Evolutionary conservation across 179 eudicot genomes (phyloP).

Genomic region (Vitellaria paradoxa): DNA sequence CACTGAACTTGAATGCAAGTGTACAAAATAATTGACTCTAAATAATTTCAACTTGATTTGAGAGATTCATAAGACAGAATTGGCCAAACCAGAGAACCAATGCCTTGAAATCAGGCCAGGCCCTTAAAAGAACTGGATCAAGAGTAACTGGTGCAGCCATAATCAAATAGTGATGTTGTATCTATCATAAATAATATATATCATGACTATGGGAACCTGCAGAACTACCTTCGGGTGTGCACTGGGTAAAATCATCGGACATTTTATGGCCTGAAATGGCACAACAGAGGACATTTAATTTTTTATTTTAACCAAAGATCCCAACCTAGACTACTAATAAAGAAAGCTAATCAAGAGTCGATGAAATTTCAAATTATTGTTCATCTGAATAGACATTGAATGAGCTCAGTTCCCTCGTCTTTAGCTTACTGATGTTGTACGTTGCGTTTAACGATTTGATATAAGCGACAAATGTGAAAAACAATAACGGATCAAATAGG

Average conservation of each 20-base stretch:
- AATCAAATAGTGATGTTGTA: background rate
- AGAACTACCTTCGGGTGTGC: background rate
- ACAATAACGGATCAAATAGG: background rate
- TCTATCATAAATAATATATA: too few relatives aligned
- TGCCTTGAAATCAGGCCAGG: too few relatives aligned
- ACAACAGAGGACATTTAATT: background rate
- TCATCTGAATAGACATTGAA: background rate
- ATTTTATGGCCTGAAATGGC: background rate
- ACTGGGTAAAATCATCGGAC: background rate
- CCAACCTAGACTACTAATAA: background rate
- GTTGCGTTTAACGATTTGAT: background rate
- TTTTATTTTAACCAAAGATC: background rate
- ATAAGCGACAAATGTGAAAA: background rate
- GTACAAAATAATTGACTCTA: background rate
- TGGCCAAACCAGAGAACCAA: background rate
- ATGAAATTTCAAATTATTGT: background rate
- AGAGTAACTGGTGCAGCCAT: background rate
- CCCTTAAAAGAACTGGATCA: background rate
- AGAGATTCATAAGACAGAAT: background rate
- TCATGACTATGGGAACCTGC: too few relatives aligned
- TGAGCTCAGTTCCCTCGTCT: background rate
- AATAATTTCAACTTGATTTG: background rate
- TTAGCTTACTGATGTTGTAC: background rate
- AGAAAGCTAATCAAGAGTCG: constrained; percentile 1
- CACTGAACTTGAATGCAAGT: background rate